Percentiles rank a stretch among this genome's conserved stretches.
Evolutionary conservation across 441 rosid species (phyloP).

Genomic region (Arabidopsis lyrata): DNA sequence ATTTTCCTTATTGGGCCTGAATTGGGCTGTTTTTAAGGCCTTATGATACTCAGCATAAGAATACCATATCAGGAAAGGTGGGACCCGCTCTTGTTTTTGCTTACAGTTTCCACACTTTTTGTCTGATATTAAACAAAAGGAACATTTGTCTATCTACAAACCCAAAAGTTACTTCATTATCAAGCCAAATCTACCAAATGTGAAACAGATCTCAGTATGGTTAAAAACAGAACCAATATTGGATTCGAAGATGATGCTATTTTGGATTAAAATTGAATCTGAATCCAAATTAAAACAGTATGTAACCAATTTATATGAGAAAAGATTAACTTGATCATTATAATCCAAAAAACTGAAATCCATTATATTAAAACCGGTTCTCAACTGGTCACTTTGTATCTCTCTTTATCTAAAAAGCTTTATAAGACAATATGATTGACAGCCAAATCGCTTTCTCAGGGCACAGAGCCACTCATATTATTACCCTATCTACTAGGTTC

Average conservation of each 20-base stretch:
- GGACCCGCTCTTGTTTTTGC: too few species aligned
- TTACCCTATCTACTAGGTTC: conserved; percentile 24
- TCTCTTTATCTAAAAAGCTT: not conserved
- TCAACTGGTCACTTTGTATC: not conserved
- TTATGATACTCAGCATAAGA: not conserved
- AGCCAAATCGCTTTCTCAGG: conserved; percentile 12
- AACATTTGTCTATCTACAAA: not conserved
- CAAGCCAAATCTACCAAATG: not conserved
- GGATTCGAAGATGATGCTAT: too few species aligned
- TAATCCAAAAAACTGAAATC: not conserved
- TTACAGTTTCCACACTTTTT: too few species aligned
- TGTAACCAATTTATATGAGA: not conserved
- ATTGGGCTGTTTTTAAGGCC: not conserved
- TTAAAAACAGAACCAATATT: too few species aligned
- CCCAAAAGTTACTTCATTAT: not conserved
- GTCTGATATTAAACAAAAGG: too few species aligned
- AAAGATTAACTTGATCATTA: not conserved
- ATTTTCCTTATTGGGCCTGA: conserved; percentile 17
- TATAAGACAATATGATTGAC: conserved; percentile 21
- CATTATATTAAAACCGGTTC: not conserved
- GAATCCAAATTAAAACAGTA: not conserved
- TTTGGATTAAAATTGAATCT: too few species aligned
- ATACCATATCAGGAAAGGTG: not conserved
- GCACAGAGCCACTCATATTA: conserved; percentile 24
- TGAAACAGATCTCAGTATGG: too few species aligned